Percentiles rank a stretch among this genome's conserved stretches.
phyloP scores from a whole-genome alignment of 202 grass and related monocot genomes.

The Brachypodium distachyon region DNA sequence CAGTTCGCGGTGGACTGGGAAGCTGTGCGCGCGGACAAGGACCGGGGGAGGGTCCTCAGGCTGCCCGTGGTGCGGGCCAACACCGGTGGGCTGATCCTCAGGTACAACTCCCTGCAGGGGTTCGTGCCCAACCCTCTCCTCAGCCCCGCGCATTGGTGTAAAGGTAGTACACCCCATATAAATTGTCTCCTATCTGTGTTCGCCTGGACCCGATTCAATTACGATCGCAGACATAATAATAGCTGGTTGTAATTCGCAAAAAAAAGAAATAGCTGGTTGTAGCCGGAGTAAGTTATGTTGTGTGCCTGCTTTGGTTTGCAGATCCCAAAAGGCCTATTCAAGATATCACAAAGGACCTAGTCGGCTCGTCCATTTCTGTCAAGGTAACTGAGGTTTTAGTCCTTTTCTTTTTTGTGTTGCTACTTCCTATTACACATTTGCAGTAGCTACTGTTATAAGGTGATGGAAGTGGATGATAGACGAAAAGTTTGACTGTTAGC shows the following conservation, averaged over 20 bases:
- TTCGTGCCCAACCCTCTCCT: slow-evolving; percentile 92
- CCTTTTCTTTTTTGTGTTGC: neutral
- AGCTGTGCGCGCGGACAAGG: slow-evolving; percentile 44
- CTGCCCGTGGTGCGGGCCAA: slow-evolving; percentile 59
- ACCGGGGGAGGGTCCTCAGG: slow-evolving; percentile 37
- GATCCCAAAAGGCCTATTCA: slow-evolving; percentile 68
- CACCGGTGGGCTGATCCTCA: slow-evolving; percentile 60
- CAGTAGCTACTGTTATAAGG: neutral
- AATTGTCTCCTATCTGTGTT: too few species aligned
- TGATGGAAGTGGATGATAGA: neutral
- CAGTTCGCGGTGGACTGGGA: slow-evolving; percentile 70
- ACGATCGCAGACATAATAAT: too few species aligned
- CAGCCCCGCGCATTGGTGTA: slow-evolving; percentile 61
- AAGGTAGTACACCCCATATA: slow-evolving; percentile 23
- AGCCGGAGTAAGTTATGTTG: neutral
- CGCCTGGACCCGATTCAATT: neutral
- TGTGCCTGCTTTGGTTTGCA: slow-evolving; percentile 23
- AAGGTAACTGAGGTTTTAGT: slow-evolving; percentile 48
- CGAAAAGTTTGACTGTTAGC: neutral
- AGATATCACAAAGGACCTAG: slow-evolving; percentile 70
- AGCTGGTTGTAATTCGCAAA: too few species aligned
- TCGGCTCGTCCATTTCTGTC: slow-evolving; percentile 67
- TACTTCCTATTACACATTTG: neutral
- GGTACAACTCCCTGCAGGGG: slow-evolving; percentile 70
- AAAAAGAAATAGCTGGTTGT: neutral